These are phyloP conservation scores for Hymenoscyphus infarciens DNA, from an alignment of 2,329 filamentous ascomycete genomes.

Conservation along the genomic window DNA sequence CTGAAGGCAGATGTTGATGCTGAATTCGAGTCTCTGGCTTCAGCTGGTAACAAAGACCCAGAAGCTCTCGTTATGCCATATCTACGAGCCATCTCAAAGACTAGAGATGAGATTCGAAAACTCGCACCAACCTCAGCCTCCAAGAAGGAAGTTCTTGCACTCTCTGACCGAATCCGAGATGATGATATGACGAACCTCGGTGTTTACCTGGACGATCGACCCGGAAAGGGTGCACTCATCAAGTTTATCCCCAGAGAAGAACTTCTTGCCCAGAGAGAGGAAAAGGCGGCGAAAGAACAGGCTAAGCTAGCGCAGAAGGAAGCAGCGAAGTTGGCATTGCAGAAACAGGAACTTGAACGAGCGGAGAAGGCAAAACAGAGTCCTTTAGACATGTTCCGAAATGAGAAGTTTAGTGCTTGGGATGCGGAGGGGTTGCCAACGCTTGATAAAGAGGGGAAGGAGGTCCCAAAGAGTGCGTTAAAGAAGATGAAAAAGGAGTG, in stretches of 20 bases:
- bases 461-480: slow-evolving; percentile 71
- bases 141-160: slow-evolving; percentile 67
- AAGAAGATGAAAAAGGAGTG: slow-evolving; percentile 89
- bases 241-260: slow-evolving; percentile 58
- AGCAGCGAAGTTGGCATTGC: slow-evolving; percentile 44
- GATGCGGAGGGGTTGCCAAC: slow-evolving; percentile 78
- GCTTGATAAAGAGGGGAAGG: slow-evolving; percentile 71
- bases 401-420: slow-evolving; percentile 68
- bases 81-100: slow-evolving; percentile 50
- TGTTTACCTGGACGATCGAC: slow-evolving; percentile 83
- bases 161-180: slow-evolving; percentile 81
- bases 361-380: slow-evolving; percentile 54
- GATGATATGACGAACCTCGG: slow-evolving; percentile 75
- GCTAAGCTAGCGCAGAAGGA: slow-evolving; percentile 60
- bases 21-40: slow-evolving; percentile 46
- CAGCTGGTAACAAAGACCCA: slow-evolving; percentile 46
- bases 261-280: slow-evolving; percentile 55
- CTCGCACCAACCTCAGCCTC: slow-evolving; percentile 49
- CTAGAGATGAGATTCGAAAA: slow-evolving; percentile 60
- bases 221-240: slow-evolving; percentile 67
- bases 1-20: slow-evolving; percentile 43
- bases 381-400: slow-evolving; percentile 56
- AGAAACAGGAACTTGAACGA: slow-evolving; percentile 51
- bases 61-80: slow-evolving; percentile 54
- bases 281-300: slow-evolving; percentile 57